Percentiles rank a stretch among this genome's conserved stretches.
These are phyloP conservation scores for Eucalyptus microcorys DNA, from an alignment of 345 rosid species.

Conservation along the genomic window DNA sequence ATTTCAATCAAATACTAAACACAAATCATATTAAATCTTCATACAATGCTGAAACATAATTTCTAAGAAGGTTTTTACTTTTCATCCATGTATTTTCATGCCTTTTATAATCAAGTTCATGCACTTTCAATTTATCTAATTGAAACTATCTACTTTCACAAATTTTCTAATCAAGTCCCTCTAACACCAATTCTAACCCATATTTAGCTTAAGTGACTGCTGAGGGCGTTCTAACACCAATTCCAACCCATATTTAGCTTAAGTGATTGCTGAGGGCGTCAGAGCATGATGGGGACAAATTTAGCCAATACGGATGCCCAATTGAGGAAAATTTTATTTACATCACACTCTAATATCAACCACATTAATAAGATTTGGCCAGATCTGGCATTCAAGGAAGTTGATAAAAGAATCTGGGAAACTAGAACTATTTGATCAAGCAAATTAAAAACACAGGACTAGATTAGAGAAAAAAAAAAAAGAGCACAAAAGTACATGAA, in stretches of 20 bases:
- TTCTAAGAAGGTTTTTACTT: background rate
- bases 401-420: background rate
- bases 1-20: background rate
- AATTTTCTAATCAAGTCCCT: background rate
- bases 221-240: background rate
- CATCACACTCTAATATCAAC: background rate
- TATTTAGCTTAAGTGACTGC: too few relatives aligned
- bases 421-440: background rate
- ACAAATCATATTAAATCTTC: background rate
- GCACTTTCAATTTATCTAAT: background rate
- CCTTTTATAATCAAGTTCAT: background rate
- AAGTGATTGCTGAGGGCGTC: too few relatives aligned
- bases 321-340: background rate
- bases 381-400: background rate
- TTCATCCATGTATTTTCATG: background rate
- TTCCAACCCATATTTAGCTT: background rate
- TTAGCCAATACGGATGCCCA: background rate
- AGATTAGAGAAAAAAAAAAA: background rate
- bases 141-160: background rate
- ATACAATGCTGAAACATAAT: background rate
- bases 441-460: background rate
- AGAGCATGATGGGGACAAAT: background rate
- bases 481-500: too few relatives aligned
- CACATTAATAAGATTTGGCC: background rate
- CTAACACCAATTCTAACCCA: background rate